Percentiles rank a stretch among this genome's conserved stretches.
These are phyloP conservation scores for Marsdenia floribunda DNA, from an alignment of 257 asterid species.

Conservation along the genomic window DNA sequence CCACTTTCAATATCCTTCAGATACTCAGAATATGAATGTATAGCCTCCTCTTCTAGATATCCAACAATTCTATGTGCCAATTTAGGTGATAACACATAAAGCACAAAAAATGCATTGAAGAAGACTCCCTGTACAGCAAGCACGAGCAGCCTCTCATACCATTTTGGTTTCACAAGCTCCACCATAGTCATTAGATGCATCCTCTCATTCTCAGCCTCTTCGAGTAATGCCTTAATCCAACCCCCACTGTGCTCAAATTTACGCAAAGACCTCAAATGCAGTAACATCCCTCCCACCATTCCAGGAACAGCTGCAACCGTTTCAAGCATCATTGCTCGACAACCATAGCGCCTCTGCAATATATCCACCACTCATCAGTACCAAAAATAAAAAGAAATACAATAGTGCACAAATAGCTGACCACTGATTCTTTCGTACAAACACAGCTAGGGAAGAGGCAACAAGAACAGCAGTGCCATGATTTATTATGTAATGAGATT, in stretches of 20 bases:
- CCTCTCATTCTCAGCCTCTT: constrained; percentile 97
- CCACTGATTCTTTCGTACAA: background rate
- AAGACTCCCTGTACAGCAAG: constrained; percentile 79
- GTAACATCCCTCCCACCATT: constrained; percentile 87
- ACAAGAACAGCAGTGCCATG: background rate
- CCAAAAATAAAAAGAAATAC: background rate
- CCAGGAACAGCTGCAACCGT: constrained; percentile 99
- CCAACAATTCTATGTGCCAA: constrained; percentile 91
- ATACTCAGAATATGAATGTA: constrained; percentile 76
- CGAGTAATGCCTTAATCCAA: constrained; percentile 91
- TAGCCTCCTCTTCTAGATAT: constrained; percentile 93
- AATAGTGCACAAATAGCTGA: constrained; percentile 1
- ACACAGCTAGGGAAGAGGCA: background rate
- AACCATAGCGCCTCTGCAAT: constrained; percentile 77
- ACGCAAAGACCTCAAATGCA: constrained; percentile 80
- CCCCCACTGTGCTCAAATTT: constrained; percentile 90
- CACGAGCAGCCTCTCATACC: constrained; percentile 84
- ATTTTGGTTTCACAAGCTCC: constrained; percentile 82
- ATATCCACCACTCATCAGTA: constrained; percentile 8
- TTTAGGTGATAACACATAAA: constrained; percentile 67
- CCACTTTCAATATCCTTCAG: constrained; percentile 76
- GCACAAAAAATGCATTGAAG: constrained; percentile 79
- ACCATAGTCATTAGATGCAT: constrained; percentile 98
- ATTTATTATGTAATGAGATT: background rate
- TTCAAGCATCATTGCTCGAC: constrained; percentile 97